Evolutionary conservation across 164 flowering plant genomes (phyloP).

Genomic region (Macadamia integrifolia): DNA sequence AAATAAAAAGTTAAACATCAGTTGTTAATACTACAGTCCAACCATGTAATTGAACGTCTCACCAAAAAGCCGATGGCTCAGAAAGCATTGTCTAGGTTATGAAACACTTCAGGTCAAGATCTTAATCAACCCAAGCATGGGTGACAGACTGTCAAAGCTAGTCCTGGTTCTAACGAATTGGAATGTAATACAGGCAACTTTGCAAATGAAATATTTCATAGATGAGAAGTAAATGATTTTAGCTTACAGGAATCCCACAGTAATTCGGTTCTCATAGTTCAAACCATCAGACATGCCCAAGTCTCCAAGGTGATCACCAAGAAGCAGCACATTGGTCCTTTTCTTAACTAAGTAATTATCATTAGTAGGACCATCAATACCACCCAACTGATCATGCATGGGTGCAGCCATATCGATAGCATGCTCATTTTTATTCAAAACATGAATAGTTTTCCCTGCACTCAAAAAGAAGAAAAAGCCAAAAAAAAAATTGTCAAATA

Average conservation of each 20-base stretch:
- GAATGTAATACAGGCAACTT: too few species aligned
- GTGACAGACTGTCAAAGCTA: too few species aligned
- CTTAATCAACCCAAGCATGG: too few species aligned
- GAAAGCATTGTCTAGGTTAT: too few species aligned
- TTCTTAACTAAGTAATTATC: conserved; percentile 49
- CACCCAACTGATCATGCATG: conserved; percentile 60
- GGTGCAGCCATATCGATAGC: conserved; percentile 97
- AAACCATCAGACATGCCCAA: conserved; percentile 95
- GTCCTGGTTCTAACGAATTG: too few species aligned
- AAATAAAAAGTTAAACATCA: too few species aligned
- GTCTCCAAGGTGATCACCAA: conserved; percentile 97
- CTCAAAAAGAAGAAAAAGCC: not conserved
- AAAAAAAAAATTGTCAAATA: not conserved
- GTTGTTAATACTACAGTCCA: too few species aligned
- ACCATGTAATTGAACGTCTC: too few species aligned
- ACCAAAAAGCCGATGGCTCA: too few species aligned
- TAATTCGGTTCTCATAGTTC: conserved; percentile 69
- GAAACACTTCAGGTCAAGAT: too few species aligned
- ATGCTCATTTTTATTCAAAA: conserved; percentile 90
- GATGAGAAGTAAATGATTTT: not conserved
- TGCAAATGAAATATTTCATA: not conserved
- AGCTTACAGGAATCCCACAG: conserved; percentile 92
- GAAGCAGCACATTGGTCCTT: conserved; percentile 87
- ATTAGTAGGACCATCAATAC: conserved; percentile 27
- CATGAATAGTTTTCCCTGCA: conserved; percentile 85